These are phyloP conservation scores for Prunella vulgaris DNA, from an alignment of 257 asterid species.

Conservation along the genomic window DNA sequence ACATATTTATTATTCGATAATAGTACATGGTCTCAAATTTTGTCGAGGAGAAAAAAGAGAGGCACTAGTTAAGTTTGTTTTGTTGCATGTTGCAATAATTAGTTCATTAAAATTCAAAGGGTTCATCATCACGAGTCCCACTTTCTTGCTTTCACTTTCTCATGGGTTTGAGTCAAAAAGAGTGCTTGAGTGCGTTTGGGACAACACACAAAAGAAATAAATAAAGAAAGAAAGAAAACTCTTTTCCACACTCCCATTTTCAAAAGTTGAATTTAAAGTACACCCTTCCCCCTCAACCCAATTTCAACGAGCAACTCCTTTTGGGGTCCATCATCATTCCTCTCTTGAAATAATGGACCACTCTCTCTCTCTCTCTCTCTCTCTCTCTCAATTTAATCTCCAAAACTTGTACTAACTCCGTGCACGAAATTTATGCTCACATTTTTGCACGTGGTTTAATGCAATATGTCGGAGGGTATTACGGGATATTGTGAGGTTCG, in stretches of 20 bases:
- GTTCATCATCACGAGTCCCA: constrained; percentile 40
- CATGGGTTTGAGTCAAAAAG: constrained; percentile 29
- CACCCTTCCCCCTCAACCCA: constrained; percentile 6
- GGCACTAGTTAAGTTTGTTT: not conserved
- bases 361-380: too few relatives aligned
- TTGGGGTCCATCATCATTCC: constrained; percentile 16
- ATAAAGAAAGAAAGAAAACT: not conserved
- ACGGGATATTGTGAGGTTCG: too few relatives aligned
- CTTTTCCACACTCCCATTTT: constrained; percentile 20
- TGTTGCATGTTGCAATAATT: constrained; percentile 18
- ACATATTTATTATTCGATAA: too few relatives aligned
- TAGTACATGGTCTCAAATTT: not conserved
- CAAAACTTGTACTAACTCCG: too few relatives aligned
- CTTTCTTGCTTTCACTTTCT: constrained; percentile 29
- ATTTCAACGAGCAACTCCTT: constrained; percentile 23
- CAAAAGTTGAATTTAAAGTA: constrained; percentile 30
- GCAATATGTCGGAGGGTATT: too few relatives aligned
- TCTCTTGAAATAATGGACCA: not conserved
- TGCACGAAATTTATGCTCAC: too few relatives aligned
- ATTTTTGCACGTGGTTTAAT: too few relatives aligned
- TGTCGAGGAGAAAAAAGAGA: not conserved
- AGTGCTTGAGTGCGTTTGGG: constrained; percentile 34
- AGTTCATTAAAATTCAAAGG: not conserved
- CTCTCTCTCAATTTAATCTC: too few relatives aligned
- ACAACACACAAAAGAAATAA: constrained; percentile 19